Evolutionary conservation across 768 basidiomycete species (phyloP), one percentile per base, ranked within the genome.

Genomic region (Candolleomyces efflorescens): DNA sequence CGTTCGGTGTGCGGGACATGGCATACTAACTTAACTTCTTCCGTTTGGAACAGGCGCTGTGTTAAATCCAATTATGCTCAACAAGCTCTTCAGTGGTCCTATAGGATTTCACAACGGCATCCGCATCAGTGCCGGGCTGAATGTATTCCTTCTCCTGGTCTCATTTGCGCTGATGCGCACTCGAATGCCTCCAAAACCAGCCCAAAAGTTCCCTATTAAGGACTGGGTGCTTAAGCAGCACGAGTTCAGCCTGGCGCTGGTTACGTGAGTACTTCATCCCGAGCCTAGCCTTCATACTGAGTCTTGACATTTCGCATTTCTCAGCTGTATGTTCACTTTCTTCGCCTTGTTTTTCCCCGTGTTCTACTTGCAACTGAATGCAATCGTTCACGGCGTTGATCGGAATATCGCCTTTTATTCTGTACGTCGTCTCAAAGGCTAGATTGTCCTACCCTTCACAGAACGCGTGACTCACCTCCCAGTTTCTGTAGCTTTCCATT

Each of bases 21-120:
- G 32, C 32, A 32, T 5, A 5, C 32, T 32, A 5, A 32, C 32
- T 32, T 32, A 7, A 32, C 32, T 32, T 32, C 5, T 32, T 32
- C 32, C 7, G 32, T 32, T 32, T 32, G 32, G 27, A 0, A n/a
- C 50, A 70, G 83, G 85, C 6, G 80, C 82, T 22, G 73, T 82
- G 20, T 54, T 84, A 3, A 82, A 84, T 56, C 82, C 83, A 0
- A 82, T 85, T 62, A 76, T 85, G 74, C 67, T 88, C 36, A 86
- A 87, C 62, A 74, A 75, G 45, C 67, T 76, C 3, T 73, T 77
- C 46, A 63, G 69, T 58, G 65, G 71, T 7, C 59, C 59, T 0
- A 50, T 75, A n/a, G 76, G 76, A 9, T 78, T 78, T 57, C 69
- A 72, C 46, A 72, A 71, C 13, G 72, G 70, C 7, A 73, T 78